Percentiles rank a stretch among this genome's conserved stretches.
These are phyloP conservation scores for Saccharomycopsis fermentans DNA, from an alignment of 805 yeast genomes.

Conservation along the genomic window DNA sequence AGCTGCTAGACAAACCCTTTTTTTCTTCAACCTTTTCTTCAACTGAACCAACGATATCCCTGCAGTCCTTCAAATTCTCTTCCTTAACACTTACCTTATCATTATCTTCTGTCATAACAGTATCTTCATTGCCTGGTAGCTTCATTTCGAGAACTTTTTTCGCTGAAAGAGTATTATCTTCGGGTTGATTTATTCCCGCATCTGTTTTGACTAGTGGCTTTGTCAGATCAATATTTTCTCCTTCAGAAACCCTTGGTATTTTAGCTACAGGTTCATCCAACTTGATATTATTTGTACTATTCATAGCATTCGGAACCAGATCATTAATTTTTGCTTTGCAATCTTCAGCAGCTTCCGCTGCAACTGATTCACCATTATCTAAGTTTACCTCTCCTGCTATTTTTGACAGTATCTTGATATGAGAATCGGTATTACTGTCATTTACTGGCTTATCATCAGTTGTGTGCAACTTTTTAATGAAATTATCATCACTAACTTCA, in stretches of 20 bases:
- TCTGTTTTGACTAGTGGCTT: background rate
- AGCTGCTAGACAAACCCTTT: background rate
- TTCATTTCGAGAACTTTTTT: background rate
- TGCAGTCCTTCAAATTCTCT: background rate
- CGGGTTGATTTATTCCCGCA: background rate
- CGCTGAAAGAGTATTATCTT: background rate
- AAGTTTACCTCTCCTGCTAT: background rate
- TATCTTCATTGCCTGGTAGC: background rate
- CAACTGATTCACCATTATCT: background rate
- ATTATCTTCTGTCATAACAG: background rate
- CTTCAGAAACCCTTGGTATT: background rate
- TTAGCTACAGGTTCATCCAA: too few species aligned
- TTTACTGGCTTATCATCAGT: slow-evolving; percentile 14
- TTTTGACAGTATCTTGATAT: background rate
- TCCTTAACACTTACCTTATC: background rate
- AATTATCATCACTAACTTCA: background rate
- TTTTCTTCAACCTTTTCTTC: background rate
- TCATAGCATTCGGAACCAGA: background rate
- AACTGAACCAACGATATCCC: background rate
- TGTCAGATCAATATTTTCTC: background rate
- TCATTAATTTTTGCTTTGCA: background rate
- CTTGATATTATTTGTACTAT: too few species aligned
- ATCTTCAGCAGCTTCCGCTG: background rate
- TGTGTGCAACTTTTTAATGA: background rate
- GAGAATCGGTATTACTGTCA: slow-evolving; percentile 6